These are phyloP conservation scores for Ceriops tagal DNA, from an alignment of 345 rosid species.

Conservation along the genomic window DNA sequence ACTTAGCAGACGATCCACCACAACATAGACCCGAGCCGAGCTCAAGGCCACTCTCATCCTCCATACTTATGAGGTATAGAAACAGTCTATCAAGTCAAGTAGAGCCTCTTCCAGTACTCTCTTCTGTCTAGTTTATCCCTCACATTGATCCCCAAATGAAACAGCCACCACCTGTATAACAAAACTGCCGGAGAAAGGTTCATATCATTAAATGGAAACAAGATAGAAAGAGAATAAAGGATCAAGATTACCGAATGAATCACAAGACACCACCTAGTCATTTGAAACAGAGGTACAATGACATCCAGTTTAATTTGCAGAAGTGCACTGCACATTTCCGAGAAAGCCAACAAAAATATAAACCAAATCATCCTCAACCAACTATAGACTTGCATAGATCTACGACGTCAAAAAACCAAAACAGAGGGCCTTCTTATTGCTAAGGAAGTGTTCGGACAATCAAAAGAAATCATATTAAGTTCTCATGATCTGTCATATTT, in stretches of 20 bases:
- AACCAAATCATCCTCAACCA: too few relatives aligned
- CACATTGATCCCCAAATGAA: not conserved
- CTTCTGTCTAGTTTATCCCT: not conserved
- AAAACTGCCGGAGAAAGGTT: not conserved
- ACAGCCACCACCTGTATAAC: not conserved
- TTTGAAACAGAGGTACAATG: not conserved
- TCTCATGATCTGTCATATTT: too few relatives aligned
- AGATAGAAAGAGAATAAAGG: slow-evolving; percentile 4
- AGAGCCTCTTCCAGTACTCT: not conserved
- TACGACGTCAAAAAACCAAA: not conserved
- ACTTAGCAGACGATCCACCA: slow-evolving; percentile 71
- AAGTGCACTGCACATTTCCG: not conserved
- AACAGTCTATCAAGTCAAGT: not conserved
- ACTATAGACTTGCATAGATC: not conserved
- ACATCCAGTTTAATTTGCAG: too few relatives aligned
- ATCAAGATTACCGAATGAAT: not conserved
- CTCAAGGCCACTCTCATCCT: slow-evolving; percentile 85
- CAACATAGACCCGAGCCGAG: slow-evolving; percentile 90
- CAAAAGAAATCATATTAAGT: not conserved
- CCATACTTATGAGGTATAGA: slow-evolving; percentile 43
- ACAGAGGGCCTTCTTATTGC: not conserved
- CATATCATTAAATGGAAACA: not conserved
- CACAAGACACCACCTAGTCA: not conserved
- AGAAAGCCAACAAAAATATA: not conserved
- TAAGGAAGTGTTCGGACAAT: not conserved